These are phyloP conservation scores for Alternaria sp. DNA, from an alignment of 2,329 filamentous ascomycete species.

Conservation along the genomic window DNA sequence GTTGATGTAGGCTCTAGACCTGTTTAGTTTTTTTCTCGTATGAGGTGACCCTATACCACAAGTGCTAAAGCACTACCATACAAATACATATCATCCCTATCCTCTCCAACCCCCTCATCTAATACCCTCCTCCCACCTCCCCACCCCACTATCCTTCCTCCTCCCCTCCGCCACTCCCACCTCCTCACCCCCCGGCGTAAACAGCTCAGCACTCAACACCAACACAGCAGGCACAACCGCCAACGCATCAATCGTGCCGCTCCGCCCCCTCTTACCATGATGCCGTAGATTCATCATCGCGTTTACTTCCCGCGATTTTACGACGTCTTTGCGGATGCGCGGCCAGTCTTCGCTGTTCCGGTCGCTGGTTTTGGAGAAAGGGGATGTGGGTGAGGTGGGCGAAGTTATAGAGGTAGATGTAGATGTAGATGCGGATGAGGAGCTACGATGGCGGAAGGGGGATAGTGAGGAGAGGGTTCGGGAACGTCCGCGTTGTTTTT, in stretches of 20 bases:
- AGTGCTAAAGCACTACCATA: background rate
- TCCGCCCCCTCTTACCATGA: slow-evolving; percentile 22
- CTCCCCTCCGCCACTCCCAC: background rate
- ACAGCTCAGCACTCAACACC: slow-evolving; percentile 44
- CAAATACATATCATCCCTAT: too few species aligned
- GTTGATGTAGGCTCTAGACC: too few species aligned
- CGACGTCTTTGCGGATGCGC: slow-evolving; percentile 25
- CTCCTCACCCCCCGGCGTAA: slow-evolving; percentile 34
- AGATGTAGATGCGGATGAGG: slow-evolving; percentile 20
- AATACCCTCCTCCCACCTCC: slow-evolving; percentile 36
- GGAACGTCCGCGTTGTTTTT: slow-evolving; percentile 18
- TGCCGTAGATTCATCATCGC: slow-evolving; percentile 35
- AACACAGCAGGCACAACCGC: slow-evolving; percentile 45
- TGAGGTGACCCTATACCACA: too few species aligned
- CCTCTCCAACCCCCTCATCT: slow-evolving; percentile 3
- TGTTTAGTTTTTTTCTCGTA: too few species aligned
- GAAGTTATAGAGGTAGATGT: slow-evolving; percentile 1
- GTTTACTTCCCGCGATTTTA: slow-evolving; percentile 29
- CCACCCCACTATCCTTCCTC: slow-evolving; percentile 25
- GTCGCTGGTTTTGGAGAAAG: background rate
- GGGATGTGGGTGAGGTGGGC: slow-evolving; percentile 2
- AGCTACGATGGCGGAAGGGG: slow-evolving; percentile 32
- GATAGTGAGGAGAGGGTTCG: slow-evolving; percentile 33
- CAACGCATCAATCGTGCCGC: slow-evolving; percentile 40
- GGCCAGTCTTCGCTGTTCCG: slow-evolving; percentile 24